Evolutionary conservation across 306 rosid genomes (phyloP).

Genomic region (Cicer chorassanicum): DNA sequence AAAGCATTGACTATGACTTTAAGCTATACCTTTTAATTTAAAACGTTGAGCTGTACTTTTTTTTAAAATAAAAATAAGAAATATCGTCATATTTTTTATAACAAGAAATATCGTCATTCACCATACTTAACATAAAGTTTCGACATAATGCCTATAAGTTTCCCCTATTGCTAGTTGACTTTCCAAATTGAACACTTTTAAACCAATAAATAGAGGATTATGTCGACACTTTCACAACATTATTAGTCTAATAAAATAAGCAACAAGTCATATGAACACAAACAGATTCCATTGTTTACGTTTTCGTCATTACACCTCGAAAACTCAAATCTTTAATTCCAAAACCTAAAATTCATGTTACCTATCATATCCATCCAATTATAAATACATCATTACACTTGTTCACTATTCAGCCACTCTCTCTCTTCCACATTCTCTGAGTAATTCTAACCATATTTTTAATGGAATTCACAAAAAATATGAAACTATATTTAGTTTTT

Average conservation of each 20-base stretch:
- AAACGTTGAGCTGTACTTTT: not conserved
- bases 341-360: not conserved
- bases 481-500: not conserved
- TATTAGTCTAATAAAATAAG: not conserved
- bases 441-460: not conserved
- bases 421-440: not conserved
- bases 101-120: not conserved
- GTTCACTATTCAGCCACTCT: not conserved
- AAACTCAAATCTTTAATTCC: not conserved
- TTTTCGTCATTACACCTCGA: not conserved
- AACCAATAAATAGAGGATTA: not conserved
- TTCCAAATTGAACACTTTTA: not conserved
- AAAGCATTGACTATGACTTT: not conserved
- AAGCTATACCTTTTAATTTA: not conserved
- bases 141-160: not conserved
- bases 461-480: not conserved
- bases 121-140: not conserved
- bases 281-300: not conserved
- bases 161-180: not conserved
- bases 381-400: not conserved
- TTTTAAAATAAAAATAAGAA: not conserved
- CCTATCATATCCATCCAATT: not conserved
- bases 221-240: conserved; percentile 17
- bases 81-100: not conserved
- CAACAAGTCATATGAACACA: not conserved